These are phyloP conservation scores for Pisolithus sp. DNA, from an alignment of 768 basidiomycete species.

Conservation along the genomic window DNA sequence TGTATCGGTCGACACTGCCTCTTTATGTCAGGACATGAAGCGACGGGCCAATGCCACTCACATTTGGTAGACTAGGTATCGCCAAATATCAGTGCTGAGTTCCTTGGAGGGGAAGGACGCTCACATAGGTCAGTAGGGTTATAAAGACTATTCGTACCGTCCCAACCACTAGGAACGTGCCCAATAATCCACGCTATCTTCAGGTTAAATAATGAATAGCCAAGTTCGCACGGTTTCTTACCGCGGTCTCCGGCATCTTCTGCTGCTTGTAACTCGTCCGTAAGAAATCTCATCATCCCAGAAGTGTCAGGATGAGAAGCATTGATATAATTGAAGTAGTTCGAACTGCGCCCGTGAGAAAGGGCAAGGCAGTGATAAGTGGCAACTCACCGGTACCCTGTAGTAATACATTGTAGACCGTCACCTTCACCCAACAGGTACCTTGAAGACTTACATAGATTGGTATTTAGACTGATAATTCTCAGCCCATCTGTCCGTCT, in stretches of 20 bases:
- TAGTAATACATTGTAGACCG: neutral
- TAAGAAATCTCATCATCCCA: slow-evolving; percentile 72
- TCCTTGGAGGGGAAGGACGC: slow-evolving; percentile 18
- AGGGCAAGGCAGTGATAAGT: slow-evolving; percentile 4
- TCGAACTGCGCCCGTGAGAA: slow-evolving; percentile 36
- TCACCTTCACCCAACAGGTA: neutral
- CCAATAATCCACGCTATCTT: slow-evolving; percentile 45
- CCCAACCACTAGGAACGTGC: slow-evolving; percentile 61
- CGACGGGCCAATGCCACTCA: slow-evolving; percentile 13
- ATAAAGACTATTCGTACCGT: slow-evolving; percentile 56
- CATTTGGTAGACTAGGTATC: slow-evolving; percentile 43
- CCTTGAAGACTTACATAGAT: slow-evolving; percentile 48
- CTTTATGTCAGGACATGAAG: neutral
- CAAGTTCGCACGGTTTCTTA: slow-evolving; percentile 18
- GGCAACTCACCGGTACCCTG: slow-evolving; percentile 28
- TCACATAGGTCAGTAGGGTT: slow-evolving; percentile 67
- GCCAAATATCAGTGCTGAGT: neutral
- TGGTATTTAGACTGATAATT: slow-evolving; percentile 70
- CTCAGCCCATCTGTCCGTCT: slow-evolving; percentile 59
- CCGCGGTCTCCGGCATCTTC: slow-evolving; percentile 73
- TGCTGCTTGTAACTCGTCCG: slow-evolving; percentile 71
- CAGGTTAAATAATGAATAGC: slow-evolving; percentile 7
- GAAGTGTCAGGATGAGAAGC: slow-evolving; percentile 61
- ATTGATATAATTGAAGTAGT: slow-evolving; percentile 76
- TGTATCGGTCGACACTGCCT: slow-evolving; percentile 64